These are phyloP conservation scores for Solanum appendiculatum DNA, from an alignment of 257 asterid genomes.

Conservation along the genomic window DNA sequence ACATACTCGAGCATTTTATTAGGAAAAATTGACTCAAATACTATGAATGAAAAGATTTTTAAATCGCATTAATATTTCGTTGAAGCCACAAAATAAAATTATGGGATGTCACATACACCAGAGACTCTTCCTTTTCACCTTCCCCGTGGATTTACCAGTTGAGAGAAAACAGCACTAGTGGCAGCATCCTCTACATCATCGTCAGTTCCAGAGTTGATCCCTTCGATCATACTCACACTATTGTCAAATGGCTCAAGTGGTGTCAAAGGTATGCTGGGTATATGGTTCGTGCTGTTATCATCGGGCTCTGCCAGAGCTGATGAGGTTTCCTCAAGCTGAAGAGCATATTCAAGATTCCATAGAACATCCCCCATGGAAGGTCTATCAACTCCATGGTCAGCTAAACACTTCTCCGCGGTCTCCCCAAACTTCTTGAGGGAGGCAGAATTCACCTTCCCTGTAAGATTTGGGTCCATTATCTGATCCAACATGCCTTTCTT, in stretches of 20 bases:
- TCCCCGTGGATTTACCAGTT: constrained; percentile 77
- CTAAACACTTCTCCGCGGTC: constrained; percentile 67
- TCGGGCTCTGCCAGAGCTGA: constrained; percentile 56
- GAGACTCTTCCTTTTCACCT: constrained; percentile 24
- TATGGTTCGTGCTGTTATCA: constrained; percentile 61
- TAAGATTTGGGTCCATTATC: constrained; percentile 53
- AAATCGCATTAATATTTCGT: constrained; percentile 12
- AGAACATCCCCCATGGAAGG: constrained; percentile 79
- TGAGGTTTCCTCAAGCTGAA: constrained; percentile 73
- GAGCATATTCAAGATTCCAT: constrained; percentile 77
- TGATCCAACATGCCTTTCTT: constrained; percentile 74
- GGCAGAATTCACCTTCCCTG: constrained; percentile 53
- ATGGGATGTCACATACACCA: neutral
- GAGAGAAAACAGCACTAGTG: constrained; percentile 66
- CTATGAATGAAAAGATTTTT: constrained; percentile 21
- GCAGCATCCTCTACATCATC: constrained; percentile 65
- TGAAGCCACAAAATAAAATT: neutral
- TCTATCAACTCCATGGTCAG: constrained; percentile 68
- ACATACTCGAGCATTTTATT: constrained; percentile 15
- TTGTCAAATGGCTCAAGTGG: constrained; percentile 51
- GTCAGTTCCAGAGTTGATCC: constrained; percentile 42
- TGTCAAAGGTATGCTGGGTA: constrained; percentile 36
- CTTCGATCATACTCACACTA: constrained; percentile 55
- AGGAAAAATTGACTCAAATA: constrained; percentile 7
- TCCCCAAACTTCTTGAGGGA: constrained; percentile 72